Base-by-base conservation (phyloP, 106 monocot genomes). In the Dioscorea alata region DNA sequence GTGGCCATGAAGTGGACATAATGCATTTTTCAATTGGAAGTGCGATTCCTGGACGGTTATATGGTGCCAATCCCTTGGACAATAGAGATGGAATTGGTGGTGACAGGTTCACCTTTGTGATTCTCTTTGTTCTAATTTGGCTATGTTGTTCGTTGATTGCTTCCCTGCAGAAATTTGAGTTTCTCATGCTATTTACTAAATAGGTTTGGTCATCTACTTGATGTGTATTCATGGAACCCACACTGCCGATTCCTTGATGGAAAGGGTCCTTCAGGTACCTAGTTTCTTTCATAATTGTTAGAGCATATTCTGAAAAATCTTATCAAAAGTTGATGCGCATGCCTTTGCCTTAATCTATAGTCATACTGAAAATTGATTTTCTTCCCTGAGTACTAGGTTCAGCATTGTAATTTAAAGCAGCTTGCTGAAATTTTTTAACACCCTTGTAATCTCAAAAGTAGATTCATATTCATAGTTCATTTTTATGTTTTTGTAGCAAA, bases 1-100 rank as follows among this genome's bases (percentile, higher is more conserved):
- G 70, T 49, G 92, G 97, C 56, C 87, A 92, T 80, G 97, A 99
- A 79, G 97, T 99, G 12, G 97, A 99, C 61, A 82, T 99, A 23
- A 93, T 99, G 90, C 99, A 99, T 66, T 99, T 99, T 66, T 99
- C 99, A 49, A 71, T 99, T 87, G 99, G 99, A 72, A 99, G 64
- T 93, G 99, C 99, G 48, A 88, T 99, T 83, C 92, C 99, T 9
- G 93, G 99, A 58, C 73, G 93, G 33, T 66, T 99, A 61, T 99
- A 99, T 83, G 99, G 99, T 71, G 80, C 81, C 34, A 99, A 99
- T 77, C 70, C 75, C 19, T 33, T 88, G 23, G 93, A 99, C 65
- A 93, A 87, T 49, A 33, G 65, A 20, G 76, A 71, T 59, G 85
- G 85, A 63, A 85, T 57, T 75, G 97, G 92, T 42, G 79, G 62